Evolutionary conservation across 768 basidiomycete genomes (phyloP).

Genomic region (Tephrocybe sp.): DNA sequence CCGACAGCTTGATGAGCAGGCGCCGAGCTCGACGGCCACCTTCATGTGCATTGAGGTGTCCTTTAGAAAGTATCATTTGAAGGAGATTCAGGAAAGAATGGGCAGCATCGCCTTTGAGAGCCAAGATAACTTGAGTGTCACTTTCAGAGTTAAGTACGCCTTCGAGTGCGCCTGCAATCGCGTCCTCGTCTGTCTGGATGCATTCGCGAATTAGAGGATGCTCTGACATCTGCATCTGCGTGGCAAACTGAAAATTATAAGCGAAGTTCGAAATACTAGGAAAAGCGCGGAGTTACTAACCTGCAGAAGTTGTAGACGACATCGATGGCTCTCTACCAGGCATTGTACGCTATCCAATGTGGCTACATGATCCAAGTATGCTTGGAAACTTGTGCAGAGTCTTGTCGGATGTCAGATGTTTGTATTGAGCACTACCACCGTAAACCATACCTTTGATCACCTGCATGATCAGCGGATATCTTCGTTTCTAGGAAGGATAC

Average conservation of each 20-base stretch:
- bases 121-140: slow-evolving; percentile 10
- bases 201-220: slow-evolving; percentile 15
- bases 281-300: neutral
- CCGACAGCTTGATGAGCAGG: slow-evolving; percentile 17
- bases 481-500: slow-evolving; percentile 13
- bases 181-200: slow-evolving; percentile 17
- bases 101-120: slow-evolving; percentile 14
- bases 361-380: slow-evolving; percentile 12
- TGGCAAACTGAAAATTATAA: slow-evolving; percentile 3
- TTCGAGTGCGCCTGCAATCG: slow-evolving; percentile 12
- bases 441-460: slow-evolving; percentile 11
- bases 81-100: slow-evolving; percentile 19
- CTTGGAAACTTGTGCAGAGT: slow-evolving; percentile 14
- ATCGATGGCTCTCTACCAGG: slow-evolving; percentile 16
- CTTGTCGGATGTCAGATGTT: neutral
- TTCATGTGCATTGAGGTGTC: slow-evolving; percentile 11
- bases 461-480: slow-evolving; percentile 12
- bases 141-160: slow-evolving; percentile 14
- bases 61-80: slow-evolving; percentile 17
- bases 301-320: slow-evolving; percentile 15
- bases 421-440: no score
- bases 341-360: slow-evolving; percentile 10
- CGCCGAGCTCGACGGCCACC: slow-evolving; percentile 13
- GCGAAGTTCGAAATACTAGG: neutral
- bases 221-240: slow-evolving; percentile 15